Evolutionary conservation across 768 basidiomycete genomes (phyloP).

Genomic region (Serpula lacrymans): DNA sequence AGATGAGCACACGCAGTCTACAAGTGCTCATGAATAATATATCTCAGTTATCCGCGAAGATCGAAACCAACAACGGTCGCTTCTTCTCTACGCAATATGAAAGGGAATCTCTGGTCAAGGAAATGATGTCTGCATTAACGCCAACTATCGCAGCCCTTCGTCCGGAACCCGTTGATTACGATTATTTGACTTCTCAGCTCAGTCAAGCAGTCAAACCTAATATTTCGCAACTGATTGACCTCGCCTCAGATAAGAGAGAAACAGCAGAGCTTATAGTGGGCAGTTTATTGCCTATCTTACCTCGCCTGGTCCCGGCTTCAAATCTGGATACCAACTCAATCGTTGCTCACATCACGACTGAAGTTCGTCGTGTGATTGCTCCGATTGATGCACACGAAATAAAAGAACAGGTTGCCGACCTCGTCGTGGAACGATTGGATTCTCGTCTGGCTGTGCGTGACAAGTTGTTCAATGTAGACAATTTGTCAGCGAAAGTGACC

Average conservation of each 20-base stretch:
- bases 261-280: constrained; percentile 81
- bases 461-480: constrained; percentile 61
- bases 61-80: constrained; percentile 40
- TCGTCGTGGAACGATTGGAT: constrained; percentile 83
- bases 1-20: constrained; percentile 53
- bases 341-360: constrained; percentile 56
- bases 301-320: constrained; percentile 34
- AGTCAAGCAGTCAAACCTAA: constrained; percentile 87
- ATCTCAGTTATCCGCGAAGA: constrained; percentile 38
- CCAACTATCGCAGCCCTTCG: constrained; percentile 62
- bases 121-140: constrained; percentile 51
- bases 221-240: constrained; percentile 84
- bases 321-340: constrained; percentile 53
- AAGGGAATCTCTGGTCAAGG: constrained; percentile 60
- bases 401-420: constrained; percentile 85
- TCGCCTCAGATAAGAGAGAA: constrained; percentile 85
- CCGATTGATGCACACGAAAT: constrained; percentile 83
- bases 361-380: constrained; percentile 68
- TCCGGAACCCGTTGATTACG: constrained; percentile 73
- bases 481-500: constrained; percentile 49
- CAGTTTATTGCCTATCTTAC: constrained; percentile 63
- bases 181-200: constrained; percentile 67
- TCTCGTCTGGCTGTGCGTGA: constrained; percentile 78
- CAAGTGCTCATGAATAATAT: constrained; percentile 60
- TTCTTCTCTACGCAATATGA: constrained; percentile 36